Percentiles rank a stretch among this genome's conserved stretches.
These are phyloP conservation scores for Colletotrichum sp. DNA, from an alignment of 2,329 filamentous ascomycete genomes.

Conservation along the genomic window DNA sequence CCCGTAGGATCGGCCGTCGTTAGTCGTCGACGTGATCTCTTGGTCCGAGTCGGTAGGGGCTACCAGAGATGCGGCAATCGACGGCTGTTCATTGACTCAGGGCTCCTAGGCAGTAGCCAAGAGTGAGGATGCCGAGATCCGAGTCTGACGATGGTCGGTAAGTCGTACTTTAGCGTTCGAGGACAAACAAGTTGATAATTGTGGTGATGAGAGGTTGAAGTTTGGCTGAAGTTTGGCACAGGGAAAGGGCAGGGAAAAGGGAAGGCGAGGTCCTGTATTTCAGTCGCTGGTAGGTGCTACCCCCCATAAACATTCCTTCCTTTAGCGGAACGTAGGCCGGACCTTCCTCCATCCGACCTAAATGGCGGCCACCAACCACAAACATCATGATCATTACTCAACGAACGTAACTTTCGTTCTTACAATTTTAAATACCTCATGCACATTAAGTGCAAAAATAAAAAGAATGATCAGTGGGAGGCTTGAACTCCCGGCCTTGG, in stretches of 20 bases:
- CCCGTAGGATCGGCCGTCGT: background rate
- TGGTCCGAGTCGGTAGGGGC: background rate
- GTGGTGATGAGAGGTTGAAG: background rate
- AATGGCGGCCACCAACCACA: background rate
- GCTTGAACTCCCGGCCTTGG: constrained; percentile 23
- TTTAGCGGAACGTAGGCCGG: background rate
- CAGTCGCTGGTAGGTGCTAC: background rate
- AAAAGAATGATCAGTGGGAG: constrained; percentile 18
- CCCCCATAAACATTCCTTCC: background rate
- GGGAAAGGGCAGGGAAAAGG: background rate
- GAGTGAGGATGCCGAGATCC: background rate
- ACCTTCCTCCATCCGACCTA: background rate
- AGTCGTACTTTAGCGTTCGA: background rate
- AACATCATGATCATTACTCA: background rate
- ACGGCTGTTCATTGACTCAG: background rate
- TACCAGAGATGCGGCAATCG: background rate
- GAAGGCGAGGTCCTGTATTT: background rate
- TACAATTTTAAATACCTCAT: background rate
- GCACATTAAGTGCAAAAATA: background rate
- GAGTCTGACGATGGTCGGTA: background rate
- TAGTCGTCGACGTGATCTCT: background rate
- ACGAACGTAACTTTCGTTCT: background rate
- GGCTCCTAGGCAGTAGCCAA: background rate
- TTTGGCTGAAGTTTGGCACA: background rate
- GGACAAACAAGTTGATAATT: background rate